Percentiles rank a stretch among this genome's conserved stretches.
Evolutionary conservation across 805 yeast genomes (phyloP).

Genomic region (Lipomyces spencermartinsiae): DNA sequence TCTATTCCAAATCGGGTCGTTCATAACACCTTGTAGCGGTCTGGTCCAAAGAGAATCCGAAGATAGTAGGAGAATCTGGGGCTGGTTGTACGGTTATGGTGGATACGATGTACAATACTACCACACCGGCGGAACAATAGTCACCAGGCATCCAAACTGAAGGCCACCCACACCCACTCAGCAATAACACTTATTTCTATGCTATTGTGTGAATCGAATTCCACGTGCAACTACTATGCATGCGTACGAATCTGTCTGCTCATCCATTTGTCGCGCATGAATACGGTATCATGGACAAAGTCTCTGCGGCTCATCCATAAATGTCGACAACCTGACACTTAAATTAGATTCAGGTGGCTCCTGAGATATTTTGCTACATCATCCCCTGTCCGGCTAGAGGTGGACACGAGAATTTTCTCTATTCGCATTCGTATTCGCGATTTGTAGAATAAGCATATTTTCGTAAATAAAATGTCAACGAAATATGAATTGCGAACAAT

Average conservation of each 20-base stretch:
- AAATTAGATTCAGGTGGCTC: background rate
- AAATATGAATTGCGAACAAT: too few species aligned
- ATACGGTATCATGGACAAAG: too few species aligned
- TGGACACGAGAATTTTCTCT: too few species aligned
- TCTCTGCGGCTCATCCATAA: background rate
- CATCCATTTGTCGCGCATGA: background rate
- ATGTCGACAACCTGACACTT: background rate
- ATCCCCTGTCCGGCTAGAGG: background rate
- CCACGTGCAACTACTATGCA: background rate
- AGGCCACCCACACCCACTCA: background rate
- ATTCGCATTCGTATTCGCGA: too few species aligned
- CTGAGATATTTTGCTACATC: background rate
- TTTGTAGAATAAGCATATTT: too few species aligned
- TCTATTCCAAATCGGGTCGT: background rate
- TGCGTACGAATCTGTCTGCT: too few species aligned
- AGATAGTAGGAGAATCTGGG: background rate
- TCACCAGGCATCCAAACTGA: background rate
- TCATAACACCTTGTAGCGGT: background rate
- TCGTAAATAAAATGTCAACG: too few species aligned
- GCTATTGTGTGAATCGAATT: background rate
- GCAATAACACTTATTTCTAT: background rate
- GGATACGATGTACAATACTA: background rate
- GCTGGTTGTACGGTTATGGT: background rate
- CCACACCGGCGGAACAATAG: background rate
- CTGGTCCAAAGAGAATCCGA: background rate